Percentiles rank a stretch among this genome's conserved stretches.
phyloP scores from a whole-genome alignment of 129 eudicot species.

The Apium graveolens region DNA sequence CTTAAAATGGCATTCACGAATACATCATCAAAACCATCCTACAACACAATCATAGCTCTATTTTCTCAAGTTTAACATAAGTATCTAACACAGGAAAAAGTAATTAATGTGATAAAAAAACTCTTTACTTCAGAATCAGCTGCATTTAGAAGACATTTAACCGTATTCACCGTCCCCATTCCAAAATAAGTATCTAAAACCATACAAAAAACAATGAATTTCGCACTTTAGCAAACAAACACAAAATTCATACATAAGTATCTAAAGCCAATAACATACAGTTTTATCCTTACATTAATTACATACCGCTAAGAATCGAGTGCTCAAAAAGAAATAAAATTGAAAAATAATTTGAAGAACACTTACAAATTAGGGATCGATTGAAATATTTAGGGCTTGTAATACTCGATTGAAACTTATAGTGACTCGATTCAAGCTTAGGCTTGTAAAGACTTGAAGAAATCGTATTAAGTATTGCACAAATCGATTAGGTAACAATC shows the following conservation, averaged over 20 bases:
- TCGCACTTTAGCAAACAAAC: neutral
- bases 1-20: slow-evolving; percentile 73
- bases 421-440: no score
- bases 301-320: no score
- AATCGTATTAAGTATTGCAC: no score
- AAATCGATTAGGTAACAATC: no score
- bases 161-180: slow-evolving; percentile 59
- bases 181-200: slow-evolving; percentile 92
- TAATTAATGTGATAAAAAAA: slow-evolving; percentile 3
- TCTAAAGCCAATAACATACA: no score
- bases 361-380: no score
- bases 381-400: no score
- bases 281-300: no score
- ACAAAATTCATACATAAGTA: neutral
- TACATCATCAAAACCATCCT: slow-evolving; percentile 84
- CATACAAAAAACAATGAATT: slow-evolving; percentile 12
- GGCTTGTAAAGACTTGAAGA: no score
- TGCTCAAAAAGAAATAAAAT: no score
- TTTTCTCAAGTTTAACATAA: neutral
- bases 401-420: no score
- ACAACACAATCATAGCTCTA: slow-evolving; percentile 1
- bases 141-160: slow-evolving; percentile 66
- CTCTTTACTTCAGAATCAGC: slow-evolving; percentile 46
- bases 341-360: no score
- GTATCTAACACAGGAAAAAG: neutral